These are phyloP conservation scores for Hansenula sp. DNA, from an alignment of 1,139 yeast genomes.

Conservation along the genomic window DNA sequence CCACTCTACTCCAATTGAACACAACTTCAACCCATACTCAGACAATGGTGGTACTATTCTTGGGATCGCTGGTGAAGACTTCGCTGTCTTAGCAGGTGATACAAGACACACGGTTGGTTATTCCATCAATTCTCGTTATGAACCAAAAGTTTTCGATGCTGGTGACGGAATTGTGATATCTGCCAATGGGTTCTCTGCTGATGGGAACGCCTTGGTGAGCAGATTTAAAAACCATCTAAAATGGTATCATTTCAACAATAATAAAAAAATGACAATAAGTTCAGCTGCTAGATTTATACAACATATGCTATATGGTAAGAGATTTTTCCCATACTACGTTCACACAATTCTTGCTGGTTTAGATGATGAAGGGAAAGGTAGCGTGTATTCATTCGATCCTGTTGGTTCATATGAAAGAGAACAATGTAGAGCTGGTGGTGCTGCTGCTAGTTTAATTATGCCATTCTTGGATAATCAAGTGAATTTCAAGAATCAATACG, in stretches of 20 bases:
- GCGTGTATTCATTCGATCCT: slow-evolving; percentile 94
- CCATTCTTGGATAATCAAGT: slow-evolving; percentile 98
- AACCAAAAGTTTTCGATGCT: slow-evolving; percentile 83
- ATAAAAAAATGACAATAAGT: slow-evolving; percentile 60
- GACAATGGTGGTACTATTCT: slow-evolving; percentile 97
- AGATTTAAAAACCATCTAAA: slow-evolving; percentile 73
- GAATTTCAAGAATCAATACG: slow-evolving; percentile 85
- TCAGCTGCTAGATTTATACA: slow-evolving; percentile 91
- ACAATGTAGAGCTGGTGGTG: slow-evolving; percentile 97
- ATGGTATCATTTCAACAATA: slow-evolving; percentile 93
- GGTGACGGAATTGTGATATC: slow-evolving; percentile 87
- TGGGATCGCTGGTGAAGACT: slow-evolving; percentile 97
- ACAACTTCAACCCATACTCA: slow-evolving; percentile 90
- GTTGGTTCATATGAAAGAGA: slow-evolving; percentile 97
- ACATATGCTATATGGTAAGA: slow-evolving; percentile 84
- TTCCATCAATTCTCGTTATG: slow-evolving; percentile 88
- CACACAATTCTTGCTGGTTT: slow-evolving; percentile 93
- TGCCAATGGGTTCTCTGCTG: slow-evolving; percentile 97
- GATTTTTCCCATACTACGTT: slow-evolving; percentile 96
- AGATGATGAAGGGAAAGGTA: slow-evolving; percentile 92
- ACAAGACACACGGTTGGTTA: slow-evolving; percentile 95
- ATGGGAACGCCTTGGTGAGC: slow-evolving; percentile 80
- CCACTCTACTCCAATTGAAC: slow-evolving; percentile 72
- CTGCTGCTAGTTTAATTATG: slow-evolving; percentile 93
- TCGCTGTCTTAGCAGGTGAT: slow-evolving; percentile 96